phyloP scores from a whole-genome alignment of 257 asterid genomes.

The Ligustrum vulgare region DNA sequence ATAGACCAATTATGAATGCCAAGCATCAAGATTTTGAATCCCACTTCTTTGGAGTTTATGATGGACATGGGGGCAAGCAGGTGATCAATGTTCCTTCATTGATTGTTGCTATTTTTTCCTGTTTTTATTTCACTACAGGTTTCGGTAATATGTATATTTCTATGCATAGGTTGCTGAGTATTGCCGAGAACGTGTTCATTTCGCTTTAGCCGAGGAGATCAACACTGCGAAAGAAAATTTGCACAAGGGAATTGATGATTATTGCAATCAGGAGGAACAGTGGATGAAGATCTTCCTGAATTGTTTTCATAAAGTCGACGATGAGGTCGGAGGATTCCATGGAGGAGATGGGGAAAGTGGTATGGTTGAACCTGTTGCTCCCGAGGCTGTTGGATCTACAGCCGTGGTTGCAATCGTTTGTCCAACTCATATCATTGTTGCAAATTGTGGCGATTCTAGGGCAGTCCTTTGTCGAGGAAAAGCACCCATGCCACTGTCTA shows the following conservation, averaged over 20 bases:
- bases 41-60: conserved; percentile 82
- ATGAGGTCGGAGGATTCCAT: conserved; percentile 67
- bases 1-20: conserved; percentile 32
- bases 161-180: conserved; percentile 69
- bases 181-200: conserved; percentile 69
- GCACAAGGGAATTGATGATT: conserved; percentile 26
- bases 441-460: conserved; percentile 93
- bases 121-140: neutral
- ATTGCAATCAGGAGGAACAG: conserved; percentile 42
- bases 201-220: conserved; percentile 68
- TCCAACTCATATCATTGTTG: conserved; percentile 71
- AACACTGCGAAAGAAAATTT: conserved; percentile 34
- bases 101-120: neutral
- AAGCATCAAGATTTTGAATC: conserved; percentile 41
- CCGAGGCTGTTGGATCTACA: conserved; percentile 89
- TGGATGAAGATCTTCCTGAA: conserved; percentile 61
- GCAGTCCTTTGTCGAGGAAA: conserved; percentile 77
- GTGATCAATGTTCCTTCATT: conserved; percentile 30
- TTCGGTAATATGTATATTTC: neutral
- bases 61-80: conserved; percentile 94
- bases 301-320: conserved; percentile 72
- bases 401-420: conserved; percentile 80
- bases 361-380: conserved; percentile 49
- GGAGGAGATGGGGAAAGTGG: conserved; percentile 23
- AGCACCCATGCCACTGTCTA: conserved; percentile 60